Evolutionary conservation across 495 filamentous ascomycete species (phyloP), one percentile per base, ranked within the genome.

Genomic region (Penicillium ucsense): DNA sequence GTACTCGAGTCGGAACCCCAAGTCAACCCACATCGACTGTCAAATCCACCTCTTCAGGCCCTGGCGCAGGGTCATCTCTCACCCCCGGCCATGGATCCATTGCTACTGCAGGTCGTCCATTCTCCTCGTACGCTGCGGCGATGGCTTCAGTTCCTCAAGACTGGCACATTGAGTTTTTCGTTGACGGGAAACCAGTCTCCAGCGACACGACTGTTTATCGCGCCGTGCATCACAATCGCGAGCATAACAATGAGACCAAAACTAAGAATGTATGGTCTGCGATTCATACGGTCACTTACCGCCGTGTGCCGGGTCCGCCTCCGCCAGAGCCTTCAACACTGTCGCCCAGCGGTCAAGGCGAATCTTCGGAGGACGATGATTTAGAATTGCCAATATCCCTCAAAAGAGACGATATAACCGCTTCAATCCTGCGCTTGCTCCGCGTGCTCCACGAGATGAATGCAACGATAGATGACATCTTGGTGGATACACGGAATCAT

Each of bases 91-190:
- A 48, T 73, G 52, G 52, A 36, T 69, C 71, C 8, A 49, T 73
- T 37, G 56, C 72, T 50, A 54, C 70, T 61, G 63, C 74, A 47
- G 61, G 68, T 40, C 67, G 75, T 29, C 63, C 78, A 8, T 65
- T 77, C 27, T 69, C 79, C 10, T 91, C 89, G 0, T 95, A 95
- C 59, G 85, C 89, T 10, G 86, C 86, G 34, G 88, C 89, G 4
- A 78, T 92, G 53, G 68, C 70, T 6, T 70, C 71, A 1, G 52
- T 78, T 4, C 88, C 89, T n/a, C 84, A 89, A 49, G 92, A 97
- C 59, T 99, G 94, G 94, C 92, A 99, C 56, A 86, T 99, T 37
- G 88, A 97, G 57, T 99, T 99, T 65, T 94, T 80, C 53, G 81
- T 96, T 46, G 83, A 89, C 50, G 87, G 80, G 40, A 84, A 89